Evolutionary conservation across 1,284 basidiomycete species (phyloP).

Genomic region (Sanghuangporus sanghuang): DNA sequence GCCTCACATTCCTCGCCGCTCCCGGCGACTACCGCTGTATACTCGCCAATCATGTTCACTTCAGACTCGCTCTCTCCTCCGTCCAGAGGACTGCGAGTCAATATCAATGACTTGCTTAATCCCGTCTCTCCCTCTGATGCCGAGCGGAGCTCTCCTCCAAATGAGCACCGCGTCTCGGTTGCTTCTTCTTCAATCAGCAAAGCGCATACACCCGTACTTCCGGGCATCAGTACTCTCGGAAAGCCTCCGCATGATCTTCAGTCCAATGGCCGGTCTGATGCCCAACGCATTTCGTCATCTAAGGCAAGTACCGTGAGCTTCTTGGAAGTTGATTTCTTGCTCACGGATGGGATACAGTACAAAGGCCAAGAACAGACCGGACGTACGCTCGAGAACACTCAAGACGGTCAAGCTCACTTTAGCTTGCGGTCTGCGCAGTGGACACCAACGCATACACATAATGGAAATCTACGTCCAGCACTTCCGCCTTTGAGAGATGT

Average conservation of each 20-base stretch:
- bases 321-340: neutral
- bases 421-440: neutral
- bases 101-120: constrained; percentile 11
- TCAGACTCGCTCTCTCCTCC: neutral
- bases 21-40: neutral
- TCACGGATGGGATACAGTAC: neutral
- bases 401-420: neutral
- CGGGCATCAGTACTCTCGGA: neutral
- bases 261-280: neutral
- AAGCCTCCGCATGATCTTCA: neutral
- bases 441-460: neutral
- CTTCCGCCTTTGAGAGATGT: neutral
- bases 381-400: neutral
- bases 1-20: neutral
- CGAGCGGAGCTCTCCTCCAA: neutral
- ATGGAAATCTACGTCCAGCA: neutral
- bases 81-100: neutral
- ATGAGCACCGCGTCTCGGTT: neutral
- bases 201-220: neutral
- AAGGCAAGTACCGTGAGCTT: neutral
- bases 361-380: neutral
- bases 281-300: neutral
- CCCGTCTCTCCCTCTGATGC: neutral
- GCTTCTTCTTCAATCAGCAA: neutral
- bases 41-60: neutral